phyloP scores from a whole-genome alignment of 1,139 yeast species.

The Geotrichum klebahnii region DNA sequence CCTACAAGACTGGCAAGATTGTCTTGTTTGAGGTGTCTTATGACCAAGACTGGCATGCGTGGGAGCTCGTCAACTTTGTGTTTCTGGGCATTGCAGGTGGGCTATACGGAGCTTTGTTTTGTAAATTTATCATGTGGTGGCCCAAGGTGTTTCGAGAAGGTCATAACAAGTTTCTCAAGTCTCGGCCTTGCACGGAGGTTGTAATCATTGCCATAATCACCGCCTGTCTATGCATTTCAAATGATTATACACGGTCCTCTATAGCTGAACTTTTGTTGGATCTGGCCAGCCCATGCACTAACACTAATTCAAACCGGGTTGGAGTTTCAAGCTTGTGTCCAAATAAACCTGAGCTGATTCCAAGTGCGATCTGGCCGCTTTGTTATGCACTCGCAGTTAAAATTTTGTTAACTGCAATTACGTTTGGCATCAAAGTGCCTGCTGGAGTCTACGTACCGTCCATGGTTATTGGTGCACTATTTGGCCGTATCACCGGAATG shows the following conservation, averaged over 20 bases:
- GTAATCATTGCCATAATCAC: conserved; percentile 48
- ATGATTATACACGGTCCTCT: conserved; percentile 52
- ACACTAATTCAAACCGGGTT: conserved; percentile 23
- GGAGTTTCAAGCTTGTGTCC: conserved; percentile 44
- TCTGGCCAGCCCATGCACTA: conserved; percentile 51
- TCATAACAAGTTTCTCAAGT: conserved; percentile 37
- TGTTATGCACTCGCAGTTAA: conserved; percentile 48
- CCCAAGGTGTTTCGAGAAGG: conserved; percentile 42
- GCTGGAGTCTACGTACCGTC: conserved; percentile 67
- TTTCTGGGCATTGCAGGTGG: conserved; percentile 57
- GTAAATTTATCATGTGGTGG: conserved; percentile 51
- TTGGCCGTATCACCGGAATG: conserved; percentile 55
- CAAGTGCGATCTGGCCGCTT: conserved; percentile 42
- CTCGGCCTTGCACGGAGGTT: conserved; percentile 50
- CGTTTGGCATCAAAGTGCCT: conserved; percentile 62
- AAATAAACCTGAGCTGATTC: conserved; percentile 32
- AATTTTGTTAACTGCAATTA: conserved; percentile 48
- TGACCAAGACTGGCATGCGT: conserved; percentile 51
- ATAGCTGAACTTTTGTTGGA: conserved; percentile 52
- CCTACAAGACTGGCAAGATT: conserved; percentile 61
- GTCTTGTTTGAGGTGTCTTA: conserved; percentile 57
- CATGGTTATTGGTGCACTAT: conserved; percentile 64
- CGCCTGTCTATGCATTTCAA: conserved; percentile 50
- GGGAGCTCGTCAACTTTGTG: conserved; percentile 49
- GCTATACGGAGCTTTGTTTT: conserved; percentile 52